Percentiles rank a stretch among this genome's conserved stretches.
phyloP scores from a whole-genome alignment of 345 rosid species.

The Ricinus communis region DNA sequence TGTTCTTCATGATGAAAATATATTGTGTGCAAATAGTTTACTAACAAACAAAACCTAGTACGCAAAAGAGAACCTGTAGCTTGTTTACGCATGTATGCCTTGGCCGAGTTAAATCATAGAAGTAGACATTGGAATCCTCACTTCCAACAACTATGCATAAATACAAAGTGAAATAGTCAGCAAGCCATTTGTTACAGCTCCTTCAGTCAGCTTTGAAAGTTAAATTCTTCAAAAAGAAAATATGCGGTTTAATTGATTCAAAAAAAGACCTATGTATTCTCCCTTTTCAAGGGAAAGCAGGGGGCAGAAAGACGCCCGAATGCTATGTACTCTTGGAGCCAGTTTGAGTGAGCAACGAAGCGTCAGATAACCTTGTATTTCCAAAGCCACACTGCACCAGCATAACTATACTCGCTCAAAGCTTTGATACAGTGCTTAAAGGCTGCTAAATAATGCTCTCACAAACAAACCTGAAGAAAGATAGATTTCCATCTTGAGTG shows the following conservation, averaged over 20 bases:
- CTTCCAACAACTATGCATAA: conserved; percentile 71
- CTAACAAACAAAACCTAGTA: neutral
- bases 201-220: neutral
- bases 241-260: too few relatives aligned
- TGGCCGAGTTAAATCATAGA: conserved; percentile 86
- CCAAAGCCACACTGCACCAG: conserved; percentile 72
- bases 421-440: neutral
- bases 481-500: conserved; percentile 81
- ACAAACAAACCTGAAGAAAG: conserved; percentile 75
- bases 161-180: conserved; percentile 3
- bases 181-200: neutral
- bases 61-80: conserved; percentile 63
- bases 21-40: neutral
- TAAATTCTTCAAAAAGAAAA: neutral
- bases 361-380: conserved; percentile 80
- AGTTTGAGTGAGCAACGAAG: conserved; percentile 83
- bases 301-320: conserved; percentile 88
- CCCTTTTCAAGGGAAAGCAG: conserved; percentile 88
- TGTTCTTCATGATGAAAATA: neutral
- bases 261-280: conserved; percentile 81
- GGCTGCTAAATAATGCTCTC: neutral
- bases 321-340: conserved; percentile 63
- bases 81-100: conserved; percentile 90
- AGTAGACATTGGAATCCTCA: conserved; percentile 90
- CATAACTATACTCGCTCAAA: conserved; percentile 11